Evolutionary conservation across 768 basidiomycete genomes (phyloP), one percentile per base, ranked within the genome.

Genomic region (Lyophyllum shimeji): DNA sequence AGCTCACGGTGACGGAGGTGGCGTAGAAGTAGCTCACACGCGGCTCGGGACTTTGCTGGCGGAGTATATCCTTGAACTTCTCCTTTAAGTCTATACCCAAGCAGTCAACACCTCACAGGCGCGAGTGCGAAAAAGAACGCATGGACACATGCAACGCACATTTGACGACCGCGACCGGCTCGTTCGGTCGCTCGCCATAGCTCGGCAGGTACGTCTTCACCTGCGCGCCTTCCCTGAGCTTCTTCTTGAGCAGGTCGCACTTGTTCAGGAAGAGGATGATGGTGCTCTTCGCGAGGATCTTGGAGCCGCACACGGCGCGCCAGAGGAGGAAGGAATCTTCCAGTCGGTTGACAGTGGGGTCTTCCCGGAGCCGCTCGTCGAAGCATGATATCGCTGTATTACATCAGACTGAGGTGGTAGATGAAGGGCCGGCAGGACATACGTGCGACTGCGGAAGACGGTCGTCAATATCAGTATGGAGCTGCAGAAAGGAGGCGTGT

Each of bases 231-330:
- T 18, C 33, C 25, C 69, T 68, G 25, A 87, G 71, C 53, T 78
- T 78, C 61, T 76, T 66, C 57, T 80, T 73, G 1, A 90, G 70
- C 3, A 90, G 66, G 57, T 91, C 89, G 56, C 81, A 80, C 57
- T 91, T 91, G 67, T 91, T 91, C 53, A 90, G 70, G 69, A 91
- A 91, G 21, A 89, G 76, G 45, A 90, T 82, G 53, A 90, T 76
- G 52, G 83, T 85, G 11, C 83, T 77, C 52, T 78, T 80, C 8
- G 77, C 68, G 7, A 91, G 81, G 1, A 90, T 74, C 60, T 74
- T 75, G 33, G 81, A 84, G 15, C 75, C 63, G 69, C 85, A 87
- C 40, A 91, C 75, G 1, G 81, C 75, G 24, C 74, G 77, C 87
- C 87, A 91, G 2, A 91, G 77, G 46, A 77, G 74, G 57, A 89